Conservation (phyloP, 345 rosid genomes). For the Noccaea bulbosa region DNA sequence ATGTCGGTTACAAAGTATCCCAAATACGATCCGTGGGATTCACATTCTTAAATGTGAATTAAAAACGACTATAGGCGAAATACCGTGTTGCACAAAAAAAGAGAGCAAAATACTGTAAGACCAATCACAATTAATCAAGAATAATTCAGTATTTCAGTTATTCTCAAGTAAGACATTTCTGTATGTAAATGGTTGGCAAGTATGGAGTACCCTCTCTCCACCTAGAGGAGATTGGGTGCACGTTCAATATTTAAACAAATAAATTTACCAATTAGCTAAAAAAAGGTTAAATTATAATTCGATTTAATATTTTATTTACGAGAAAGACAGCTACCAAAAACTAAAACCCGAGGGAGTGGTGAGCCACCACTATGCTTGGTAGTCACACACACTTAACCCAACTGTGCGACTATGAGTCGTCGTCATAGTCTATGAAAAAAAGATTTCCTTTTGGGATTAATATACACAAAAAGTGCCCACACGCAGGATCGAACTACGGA, state of each 20-base stretch:
- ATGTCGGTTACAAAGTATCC: background rate
- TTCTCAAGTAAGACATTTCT: background rate
- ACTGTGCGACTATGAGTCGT: background rate
- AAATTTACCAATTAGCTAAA: background rate
- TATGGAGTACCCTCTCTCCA: conserved; percentile 22
- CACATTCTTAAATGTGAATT: background rate
- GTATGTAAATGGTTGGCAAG: conserved; percentile 24
- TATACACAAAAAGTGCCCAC: conserved; percentile 54
- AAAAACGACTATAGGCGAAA: background rate
- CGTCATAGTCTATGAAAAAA: conserved; percentile 4
- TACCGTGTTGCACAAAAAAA: no score
- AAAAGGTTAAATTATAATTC: background rate
- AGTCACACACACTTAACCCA: background rate
- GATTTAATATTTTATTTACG: background rate
- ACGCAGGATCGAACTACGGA: conserved; percentile 84
- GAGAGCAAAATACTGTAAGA: background rate
- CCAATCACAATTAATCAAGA: background rate
- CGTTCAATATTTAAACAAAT: conserved; percentile 28
- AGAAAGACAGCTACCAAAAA: conserved; percentile 17
- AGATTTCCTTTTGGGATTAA: background rate
- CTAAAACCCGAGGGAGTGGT: conserved; percentile 26
- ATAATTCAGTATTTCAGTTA: background rate
- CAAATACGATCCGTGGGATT: background rate
- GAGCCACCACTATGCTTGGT: conserved; percentile 37
- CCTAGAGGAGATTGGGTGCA: conserved; percentile 40